Base-by-base conservation (phyloP, 2,329 filamentous ascomycete species). In the Arthrobotrys musiformis region DNA sequence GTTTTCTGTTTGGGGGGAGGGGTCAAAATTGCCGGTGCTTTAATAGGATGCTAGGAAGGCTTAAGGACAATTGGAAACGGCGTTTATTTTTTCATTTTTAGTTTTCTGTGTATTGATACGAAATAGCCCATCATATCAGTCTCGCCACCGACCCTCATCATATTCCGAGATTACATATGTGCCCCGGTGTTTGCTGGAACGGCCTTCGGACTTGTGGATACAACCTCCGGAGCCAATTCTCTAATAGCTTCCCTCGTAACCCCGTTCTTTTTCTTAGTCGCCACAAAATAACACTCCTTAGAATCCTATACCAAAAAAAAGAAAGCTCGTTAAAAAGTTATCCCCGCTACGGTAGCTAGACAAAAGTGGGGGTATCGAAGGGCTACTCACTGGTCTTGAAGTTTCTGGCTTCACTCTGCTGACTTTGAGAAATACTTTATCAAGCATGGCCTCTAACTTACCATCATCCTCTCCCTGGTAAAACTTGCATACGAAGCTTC, bases 401-500 rank as follows among this genome's bases (percentile, higher is more conserved):
- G 93, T 92, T 69, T 96, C 92, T 0, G 96, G 95, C 84, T 99
- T 99, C 83, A 97, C 92, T 75, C 94, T 88, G 81, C 91, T 87
- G 1, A 99, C 95, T 80, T 89, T 92, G 17, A 86, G 85, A 82
- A 99, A 99, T 81, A 97, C 85, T 58, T 87, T 89, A 82, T 89
- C 92, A 44, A 99, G 86, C 80, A 89, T 89, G 78, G 84, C 86
- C 85, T 97, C 93, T 9, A 99, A 84, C 0, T 85, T 86, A 84
- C 92, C 94, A 82, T 98, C 94, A 83, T 97, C 94, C 4, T 87
- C 83, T 2, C 95, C 95, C 83, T 97, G 93, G 83, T 98, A 99
- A 84, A 97, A 99, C 84, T 99, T 99, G 88, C 94, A 97, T 50
- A 99, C 88, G 81, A 99, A 97, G 83, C 97, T 91, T 1, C 96